Percentiles rank a stretch among this genome's conserved stretches.
Conservation (phyloP, 2,329 filamentous ascomycete genomes). For the Aureobasidium sp. region DNA sequence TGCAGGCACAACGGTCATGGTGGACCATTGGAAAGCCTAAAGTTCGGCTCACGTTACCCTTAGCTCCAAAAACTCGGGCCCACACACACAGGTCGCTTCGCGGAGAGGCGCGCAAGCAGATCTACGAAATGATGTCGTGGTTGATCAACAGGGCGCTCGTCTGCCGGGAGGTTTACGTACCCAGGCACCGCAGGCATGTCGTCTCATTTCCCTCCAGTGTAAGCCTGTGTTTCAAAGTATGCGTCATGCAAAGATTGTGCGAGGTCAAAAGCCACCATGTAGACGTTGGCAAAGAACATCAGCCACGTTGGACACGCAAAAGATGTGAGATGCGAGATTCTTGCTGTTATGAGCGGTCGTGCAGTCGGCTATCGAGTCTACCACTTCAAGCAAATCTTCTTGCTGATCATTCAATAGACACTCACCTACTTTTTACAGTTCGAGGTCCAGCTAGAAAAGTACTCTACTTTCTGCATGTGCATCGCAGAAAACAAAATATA, state of each 20-base stretch:
- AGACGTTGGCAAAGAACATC: neutral
- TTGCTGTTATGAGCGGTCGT: neutral
- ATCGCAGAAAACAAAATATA: neutral
- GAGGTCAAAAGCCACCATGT: neutral
- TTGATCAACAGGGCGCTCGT: slow-evolving; percentile 4
- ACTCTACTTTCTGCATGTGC: neutral
- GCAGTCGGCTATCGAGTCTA: neutral
- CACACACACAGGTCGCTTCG: slow-evolving; percentile 14
- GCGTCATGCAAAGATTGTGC: slow-evolving; percentile 5
- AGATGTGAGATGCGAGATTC: neutral
- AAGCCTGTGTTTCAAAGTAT: slow-evolving; percentile 5
- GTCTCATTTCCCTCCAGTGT: neutral
- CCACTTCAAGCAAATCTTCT: neutral
- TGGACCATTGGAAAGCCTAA: slow-evolving; percentile 12
- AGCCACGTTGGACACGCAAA: slow-evolving; percentile 2
- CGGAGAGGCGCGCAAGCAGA: slow-evolving; percentile 5
- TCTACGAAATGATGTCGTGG: slow-evolving; percentile 12
- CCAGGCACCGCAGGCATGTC: neutral
- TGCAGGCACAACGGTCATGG: slow-evolving; percentile 11
- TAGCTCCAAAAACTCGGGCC: slow-evolving; percentile 3
- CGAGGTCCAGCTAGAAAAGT: neutral
- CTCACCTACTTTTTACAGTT: neutral
- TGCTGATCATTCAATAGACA: neutral
- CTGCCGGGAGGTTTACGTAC: neutral
- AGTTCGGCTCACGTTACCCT: slow-evolving; percentile 13